Percentiles rank a stretch among this genome's conserved stretches.
These are phyloP conservation scores for Mycena venus DNA, from an alignment of 768 basidiomycete species.

Conservation along the genomic window DNA sequence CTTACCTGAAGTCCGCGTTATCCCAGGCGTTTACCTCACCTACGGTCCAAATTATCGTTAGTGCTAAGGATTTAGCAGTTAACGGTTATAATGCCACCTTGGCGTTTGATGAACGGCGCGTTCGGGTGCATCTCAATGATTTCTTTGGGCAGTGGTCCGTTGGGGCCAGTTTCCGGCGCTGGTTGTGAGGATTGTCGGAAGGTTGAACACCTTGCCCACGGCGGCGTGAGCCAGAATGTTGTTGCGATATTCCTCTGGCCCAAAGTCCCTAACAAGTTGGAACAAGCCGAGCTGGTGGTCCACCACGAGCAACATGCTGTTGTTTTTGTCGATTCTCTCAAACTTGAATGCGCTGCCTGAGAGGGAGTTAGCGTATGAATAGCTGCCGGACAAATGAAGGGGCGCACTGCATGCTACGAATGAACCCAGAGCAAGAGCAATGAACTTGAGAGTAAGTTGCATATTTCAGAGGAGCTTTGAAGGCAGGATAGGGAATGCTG, in stretches of 20 bases:
- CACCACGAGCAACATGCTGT: constrained; percentile 58
- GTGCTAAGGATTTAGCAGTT: neutral
- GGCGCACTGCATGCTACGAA: neutral
- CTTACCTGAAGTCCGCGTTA: constrained; percentile 56
- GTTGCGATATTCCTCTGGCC: constrained; percentile 54
- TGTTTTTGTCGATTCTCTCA: constrained; percentile 59
- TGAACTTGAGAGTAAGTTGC: constrained; percentile 11
- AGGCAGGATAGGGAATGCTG: neutral
- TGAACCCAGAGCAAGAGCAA: constrained; percentile 13
- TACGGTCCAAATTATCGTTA: neutral
- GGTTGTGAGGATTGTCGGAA: constrained; percentile 62
- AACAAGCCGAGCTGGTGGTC: constrained; percentile 67
- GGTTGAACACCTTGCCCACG: constrained; percentile 57
- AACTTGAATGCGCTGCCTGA: constrained; percentile 40
- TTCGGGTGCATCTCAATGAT: constrained; percentile 60
- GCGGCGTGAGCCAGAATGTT: constrained; percentile 63
- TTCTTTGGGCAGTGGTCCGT: constrained; percentile 61
- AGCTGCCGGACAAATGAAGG: neutral
- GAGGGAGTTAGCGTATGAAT: neutral
- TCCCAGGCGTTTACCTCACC: constrained; percentile 68
- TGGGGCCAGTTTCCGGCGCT: constrained; percentile 61
- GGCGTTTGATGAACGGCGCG: constrained; percentile 59
- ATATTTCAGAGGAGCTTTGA: neutral
- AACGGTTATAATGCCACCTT: constrained; percentile 36
- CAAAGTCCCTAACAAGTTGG: constrained; percentile 57